Evolutionary conservation across 441 rosid species (phyloP).

Genomic region (Eutrema salsugineum): DNA sequence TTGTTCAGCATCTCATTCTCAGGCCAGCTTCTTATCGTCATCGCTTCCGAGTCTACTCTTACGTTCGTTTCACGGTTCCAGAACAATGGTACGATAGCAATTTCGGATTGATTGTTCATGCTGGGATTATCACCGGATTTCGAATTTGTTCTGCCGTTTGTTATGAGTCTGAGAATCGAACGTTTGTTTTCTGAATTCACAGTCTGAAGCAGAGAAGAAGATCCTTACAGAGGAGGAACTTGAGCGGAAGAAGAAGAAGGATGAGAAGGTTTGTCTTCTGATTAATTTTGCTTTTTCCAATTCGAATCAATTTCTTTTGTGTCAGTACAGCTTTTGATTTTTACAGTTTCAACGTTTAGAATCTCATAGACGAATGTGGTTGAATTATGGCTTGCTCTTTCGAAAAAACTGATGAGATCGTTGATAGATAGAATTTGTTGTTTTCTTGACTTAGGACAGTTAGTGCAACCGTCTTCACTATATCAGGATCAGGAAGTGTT

Average conservation of each 20-base stretch:
- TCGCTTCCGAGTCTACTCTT: background rate
- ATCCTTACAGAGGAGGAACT: constrained; percentile 53
- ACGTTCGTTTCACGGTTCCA: constrained; percentile 22
- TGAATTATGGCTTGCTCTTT: background rate
- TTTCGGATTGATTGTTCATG: background rate
- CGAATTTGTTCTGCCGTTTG: background rate
- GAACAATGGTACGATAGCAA: constrained; percentile 16
- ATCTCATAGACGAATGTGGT: background rate
- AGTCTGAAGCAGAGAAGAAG: constrained; percentile 55
- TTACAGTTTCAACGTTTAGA: background rate
- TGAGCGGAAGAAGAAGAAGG: constrained; percentile 91
- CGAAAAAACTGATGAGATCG: background rate
- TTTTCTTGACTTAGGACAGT: background rate
- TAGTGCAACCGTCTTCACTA: background rate
- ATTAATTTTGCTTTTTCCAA: background rate
- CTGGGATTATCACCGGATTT: background rate
- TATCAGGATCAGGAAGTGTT: background rate
- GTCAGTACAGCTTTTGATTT: background rate
- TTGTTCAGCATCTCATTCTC: background rate
- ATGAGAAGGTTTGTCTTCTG: constrained; percentile 59
- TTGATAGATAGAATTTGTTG: background rate
- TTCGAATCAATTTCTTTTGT: no score
- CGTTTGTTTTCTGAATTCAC: constrained; percentile 17
- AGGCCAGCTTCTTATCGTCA: background rate
- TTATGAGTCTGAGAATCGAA: background rate